Conservation (phyloP, 2,329 filamentous ascomycete species). For the Stemphylium beticola region DNA sequence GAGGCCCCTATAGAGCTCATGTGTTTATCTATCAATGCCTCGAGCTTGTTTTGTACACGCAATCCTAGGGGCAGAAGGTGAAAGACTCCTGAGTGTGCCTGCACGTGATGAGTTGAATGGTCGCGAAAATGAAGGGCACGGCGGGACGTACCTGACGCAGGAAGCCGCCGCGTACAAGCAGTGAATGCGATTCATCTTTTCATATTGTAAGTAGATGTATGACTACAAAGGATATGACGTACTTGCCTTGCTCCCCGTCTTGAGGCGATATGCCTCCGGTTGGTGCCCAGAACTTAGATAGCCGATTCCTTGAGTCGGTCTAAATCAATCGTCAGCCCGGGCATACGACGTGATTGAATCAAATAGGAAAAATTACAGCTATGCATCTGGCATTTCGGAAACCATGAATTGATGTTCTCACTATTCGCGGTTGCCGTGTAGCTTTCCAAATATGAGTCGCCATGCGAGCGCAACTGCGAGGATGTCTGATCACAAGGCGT, state of each 20-base stretch:
- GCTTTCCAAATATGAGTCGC: conserved; percentile 32
- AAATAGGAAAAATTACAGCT: conserved; percentile 42
- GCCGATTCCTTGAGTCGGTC: conserved; percentile 63
- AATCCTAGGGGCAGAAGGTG: conserved; percentile 88
- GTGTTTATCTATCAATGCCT: conserved; percentile 83
- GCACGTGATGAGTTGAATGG: conserved; percentile 30
- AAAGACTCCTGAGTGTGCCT: conserved; percentile 89
- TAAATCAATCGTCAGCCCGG: conserved; percentile 29
- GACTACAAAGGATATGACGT: background rate
- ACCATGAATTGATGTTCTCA: conserved; percentile 11
- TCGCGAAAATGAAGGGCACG: background rate
- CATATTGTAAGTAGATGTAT: conserved; percentile 3
- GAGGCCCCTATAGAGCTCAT: conserved; percentile 85
- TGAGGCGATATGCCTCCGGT: conserved; percentile 69
- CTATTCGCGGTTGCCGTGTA: conserved; percentile 19
- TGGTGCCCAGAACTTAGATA: conserved; percentile 82
- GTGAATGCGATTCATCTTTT: conserved; percentile 50
- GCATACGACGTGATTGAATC: background rate
- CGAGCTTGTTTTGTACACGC: conserved; percentile 86
- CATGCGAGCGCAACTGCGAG: conserved; percentile 29
- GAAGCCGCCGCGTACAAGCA: conserved; percentile 55
- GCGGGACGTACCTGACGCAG: conserved; percentile 49
- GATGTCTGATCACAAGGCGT: background rate
- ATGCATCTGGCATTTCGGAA: conserved; percentile 32
- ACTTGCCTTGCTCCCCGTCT: conserved; percentile 54